Evolutionary conservation across 257 asterid genomes (phyloP), one percentile per base, ranked within the genome.

Genomic region (Paulownia fortunei): DNA sequence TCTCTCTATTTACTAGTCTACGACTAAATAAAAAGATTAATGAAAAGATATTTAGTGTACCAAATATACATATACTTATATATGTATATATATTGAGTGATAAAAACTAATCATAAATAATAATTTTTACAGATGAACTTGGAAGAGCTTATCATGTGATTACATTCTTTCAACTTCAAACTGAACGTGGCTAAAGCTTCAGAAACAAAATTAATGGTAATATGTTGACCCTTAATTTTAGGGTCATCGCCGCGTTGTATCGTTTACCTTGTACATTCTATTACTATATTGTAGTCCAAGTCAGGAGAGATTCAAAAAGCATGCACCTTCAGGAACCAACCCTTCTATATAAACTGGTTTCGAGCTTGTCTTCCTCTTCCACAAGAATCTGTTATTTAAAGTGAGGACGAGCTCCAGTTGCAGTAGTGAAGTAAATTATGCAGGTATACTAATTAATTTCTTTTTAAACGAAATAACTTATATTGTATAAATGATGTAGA

Each of bases 121-220:
- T 30, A 30, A 30, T 30, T 30, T 30, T 30, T 30, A 30, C 36
- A 51, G 16, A 5, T 16, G 37, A 59, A 24, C 12, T 18, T 10
- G 9, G 12, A 71, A 6, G n/a, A n/a, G n/a, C n/a, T n/a, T n/a
- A 15, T 26, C 78, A 72, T 63, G 78, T 79, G 74, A 51, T 47
- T 16, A 34, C 24, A 24, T 30, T 61, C 74, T 37, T 10, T 19
- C 34, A 62, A 52, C 68, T 63, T 18, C 39, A 78, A 73, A 51
- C 23, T 41, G 79, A 82, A 82, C 83, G 52, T 79, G 86, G 21
- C 54, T 42, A 51, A 79, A 75, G 0, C 84, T 79, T 75, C 62
- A 24, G 23, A 34, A 12, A 18, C 81, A 30, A 61, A 78, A 51
- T 54, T 12, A 54, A 79, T 44, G 77, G 0, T 9, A 23, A 59